These are phyloP conservation scores for Hirsutella rhossiliensis DNA, from an alignment of 2,329 filamentous ascomycete species.

Conservation along the genomic window DNA sequence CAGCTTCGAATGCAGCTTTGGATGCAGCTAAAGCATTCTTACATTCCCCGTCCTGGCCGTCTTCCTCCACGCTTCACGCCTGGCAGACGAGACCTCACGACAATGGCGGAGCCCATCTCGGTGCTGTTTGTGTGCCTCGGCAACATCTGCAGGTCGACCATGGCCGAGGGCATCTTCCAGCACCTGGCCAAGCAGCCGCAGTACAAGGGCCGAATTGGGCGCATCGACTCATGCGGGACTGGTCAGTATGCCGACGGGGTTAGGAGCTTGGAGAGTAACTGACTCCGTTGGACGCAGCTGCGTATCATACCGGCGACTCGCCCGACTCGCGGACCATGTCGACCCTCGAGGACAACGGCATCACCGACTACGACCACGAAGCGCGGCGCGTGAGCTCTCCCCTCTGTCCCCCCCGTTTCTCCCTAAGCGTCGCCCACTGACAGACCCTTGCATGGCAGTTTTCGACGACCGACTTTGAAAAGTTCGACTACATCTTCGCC, in stretches of 20 bases:
- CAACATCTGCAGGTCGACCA: slow-evolving; percentile 89
- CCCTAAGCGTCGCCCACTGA: not conserved
- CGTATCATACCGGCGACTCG: slow-evolving; percentile 66
- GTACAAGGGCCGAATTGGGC: slow-evolving; percentile 46
- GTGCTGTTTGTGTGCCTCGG: slow-evolving; percentile 94
- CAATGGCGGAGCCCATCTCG: slow-evolving; percentile 39
- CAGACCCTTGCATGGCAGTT: slow-evolving; percentile 27
- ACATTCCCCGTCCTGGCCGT: not conserved
- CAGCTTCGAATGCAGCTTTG: no score
- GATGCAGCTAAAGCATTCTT: not conserved
- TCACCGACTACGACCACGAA: slow-evolving; percentile 63
- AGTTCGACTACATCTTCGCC: slow-evolving; percentile 87
- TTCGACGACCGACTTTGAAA: slow-evolving; percentile 57
- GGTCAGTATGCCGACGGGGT: slow-evolving; percentile 20
- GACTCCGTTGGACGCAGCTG: slow-evolving; percentile 32
- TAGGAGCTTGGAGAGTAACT: no score
- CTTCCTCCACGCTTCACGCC: not conserved
- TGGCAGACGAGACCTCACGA: slow-evolving; percentile 1
- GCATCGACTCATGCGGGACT: slow-evolving; percentile 83
- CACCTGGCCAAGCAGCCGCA: slow-evolving; percentile 51
- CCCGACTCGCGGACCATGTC: slow-evolving; percentile 78
- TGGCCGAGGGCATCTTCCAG: slow-evolving; percentile 91
- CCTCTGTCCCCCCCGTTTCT: not conserved
- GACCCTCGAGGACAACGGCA: slow-evolving; percentile 62
- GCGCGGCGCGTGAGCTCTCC: slow-evolving; percentile 54